Base-by-base conservation (phyloP, 805 yeast species). In the Torulaspora quercuum region DNA sequence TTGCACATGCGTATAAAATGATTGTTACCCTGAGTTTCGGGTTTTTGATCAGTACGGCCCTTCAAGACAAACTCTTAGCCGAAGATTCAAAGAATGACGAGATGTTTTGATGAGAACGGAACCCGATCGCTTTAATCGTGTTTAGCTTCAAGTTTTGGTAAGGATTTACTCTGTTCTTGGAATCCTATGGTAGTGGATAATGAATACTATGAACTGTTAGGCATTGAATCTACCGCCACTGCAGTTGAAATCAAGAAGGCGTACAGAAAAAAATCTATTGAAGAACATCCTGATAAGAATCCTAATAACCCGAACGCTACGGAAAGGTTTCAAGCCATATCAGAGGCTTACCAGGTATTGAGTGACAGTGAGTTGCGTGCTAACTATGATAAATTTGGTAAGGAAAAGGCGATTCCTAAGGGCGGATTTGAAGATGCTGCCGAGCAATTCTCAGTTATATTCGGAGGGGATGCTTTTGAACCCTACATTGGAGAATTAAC, bases 391-490 rank as follows among this genome's bases (percentile, higher is more conserved):
- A 80, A 79, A 59, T 78, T 63, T 49, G 94, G 94, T 33, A 80
- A 78, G 52, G 85, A 82, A 40, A 78, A 76, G 44, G 80, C 82
- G 10, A 75, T 80, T 19, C 82, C 84, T 1, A 69, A 67, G 33
- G 84, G 80, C 44, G 87, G 86, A 3, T 80, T 80, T 51, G 86
- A 78, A 45, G 90, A 82, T 57, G 84, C 90, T 2, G 68, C 75
- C 26, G 87, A 80, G 53, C 78, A 79, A 49, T 81, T 80, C 56
- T 69, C 80, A 3, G 72, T 72, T 65, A 80, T 81, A 41, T 80
- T 88, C 61, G 96, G 96, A 29, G 96, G 96, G 32, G 95, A 83
- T 39, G 94, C 92, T 2, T 88, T 89, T 61, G 73, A 69, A 21
- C 80, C 81, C 32, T 81, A 88, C 72, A 85, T 90, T 50, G 98